Conservation (phyloP, 2,329 filamentous ascomycete genomes). For the Phialophora verrucosa region DNA sequence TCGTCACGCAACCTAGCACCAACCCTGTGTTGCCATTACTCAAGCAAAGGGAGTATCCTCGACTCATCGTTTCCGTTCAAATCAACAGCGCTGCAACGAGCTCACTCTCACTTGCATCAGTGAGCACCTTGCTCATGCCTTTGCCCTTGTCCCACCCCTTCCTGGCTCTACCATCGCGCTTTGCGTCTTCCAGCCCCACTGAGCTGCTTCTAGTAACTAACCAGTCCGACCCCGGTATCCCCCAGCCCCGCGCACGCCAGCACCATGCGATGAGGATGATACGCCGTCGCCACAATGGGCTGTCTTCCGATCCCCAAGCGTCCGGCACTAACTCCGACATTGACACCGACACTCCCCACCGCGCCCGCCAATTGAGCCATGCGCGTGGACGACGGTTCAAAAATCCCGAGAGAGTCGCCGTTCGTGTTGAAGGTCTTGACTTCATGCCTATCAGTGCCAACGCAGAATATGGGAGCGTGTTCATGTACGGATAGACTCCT, state of each 20-base stretch:
- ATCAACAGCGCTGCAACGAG: background rate
- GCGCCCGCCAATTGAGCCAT: slow-evolving; percentile 28
- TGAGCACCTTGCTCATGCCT: background rate
- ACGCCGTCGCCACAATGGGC: slow-evolving; percentile 86
- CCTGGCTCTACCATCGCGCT: background rate
- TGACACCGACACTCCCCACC: background rate
- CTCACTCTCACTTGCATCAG: background rate
- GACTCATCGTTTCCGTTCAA: background rate
- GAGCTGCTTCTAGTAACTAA: slow-evolving; percentile 25
- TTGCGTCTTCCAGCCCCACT: background rate
- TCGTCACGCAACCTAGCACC: background rate
- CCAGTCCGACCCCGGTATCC: slow-evolving; percentile 80
- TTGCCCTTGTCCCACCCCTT: background rate
- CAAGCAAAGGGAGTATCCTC: background rate
- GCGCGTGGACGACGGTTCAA: slow-evolving; percentile 59
- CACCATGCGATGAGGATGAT: slow-evolving; percentile 93
- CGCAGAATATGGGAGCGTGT: slow-evolving; percentile 92
- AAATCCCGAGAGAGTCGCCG: slow-evolving; percentile 75
- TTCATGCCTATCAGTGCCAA: slow-evolving; percentile 83
- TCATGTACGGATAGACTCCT: slow-evolving; percentile 92
- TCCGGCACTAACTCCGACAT: slow-evolving; percentile 23
- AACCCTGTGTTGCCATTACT: background rate
- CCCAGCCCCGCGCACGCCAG: slow-evolving; percentile 84
- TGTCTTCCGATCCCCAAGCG: slow-evolving; percentile 26
- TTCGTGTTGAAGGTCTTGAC: slow-evolving; percentile 94